Percentiles rank a stretch among this genome's conserved stretches.
These are phyloP conservation scores for Cenchrus purpureus DNA, from an alignment of 176 grass and related monocot genomes.

Conservation along the genomic window DNA sequence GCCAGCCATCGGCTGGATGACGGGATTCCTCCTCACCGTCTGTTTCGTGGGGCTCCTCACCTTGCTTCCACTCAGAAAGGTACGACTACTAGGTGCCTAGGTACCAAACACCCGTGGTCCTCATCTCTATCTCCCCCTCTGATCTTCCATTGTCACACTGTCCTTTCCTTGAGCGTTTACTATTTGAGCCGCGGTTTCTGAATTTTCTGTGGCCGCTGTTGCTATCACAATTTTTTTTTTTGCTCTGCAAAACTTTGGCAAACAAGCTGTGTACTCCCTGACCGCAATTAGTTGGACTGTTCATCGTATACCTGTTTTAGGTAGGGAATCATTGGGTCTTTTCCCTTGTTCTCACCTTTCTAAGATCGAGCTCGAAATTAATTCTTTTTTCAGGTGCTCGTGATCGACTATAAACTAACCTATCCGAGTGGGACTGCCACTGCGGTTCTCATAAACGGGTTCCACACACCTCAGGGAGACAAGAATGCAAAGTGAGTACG, in stretches of 20 bases:
- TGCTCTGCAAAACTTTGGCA: neutral
- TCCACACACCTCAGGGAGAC: conserved; percentile 91
- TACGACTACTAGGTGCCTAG: conserved; percentile 20
- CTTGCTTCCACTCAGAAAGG: conserved; percentile 95
- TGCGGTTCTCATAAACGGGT: conserved; percentile 95
- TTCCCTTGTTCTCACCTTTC: neutral
- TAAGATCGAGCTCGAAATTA: neutral
- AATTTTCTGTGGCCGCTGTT: conserved; percentile 30
- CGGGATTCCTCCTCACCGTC: conserved; percentile 79
- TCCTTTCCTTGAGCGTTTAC: conserved; percentile 6
- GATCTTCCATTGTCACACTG: neutral
- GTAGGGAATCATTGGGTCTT: conserved; percentile 3
- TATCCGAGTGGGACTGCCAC: conserved; percentile 98
- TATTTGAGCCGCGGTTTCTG: conserved; percentile 8
- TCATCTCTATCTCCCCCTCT: neutral
- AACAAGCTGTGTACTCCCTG: neutral
- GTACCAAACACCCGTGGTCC: neutral
- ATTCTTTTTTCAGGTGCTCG: conserved; percentile 71
- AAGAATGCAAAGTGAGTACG: conserved; percentile 71
- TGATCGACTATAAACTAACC: conserved; percentile 89
- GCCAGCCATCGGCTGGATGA: conserved; percentile 94
- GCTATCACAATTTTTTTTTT: neutral
- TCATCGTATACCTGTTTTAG: neutral
- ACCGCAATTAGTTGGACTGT: neutral
- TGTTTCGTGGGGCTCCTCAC: conserved; percentile 90